Evolutionary conservation across 2,329 filamentous ascomycete species (phyloP).

Genomic region (Dothistroma pini): DNA sequence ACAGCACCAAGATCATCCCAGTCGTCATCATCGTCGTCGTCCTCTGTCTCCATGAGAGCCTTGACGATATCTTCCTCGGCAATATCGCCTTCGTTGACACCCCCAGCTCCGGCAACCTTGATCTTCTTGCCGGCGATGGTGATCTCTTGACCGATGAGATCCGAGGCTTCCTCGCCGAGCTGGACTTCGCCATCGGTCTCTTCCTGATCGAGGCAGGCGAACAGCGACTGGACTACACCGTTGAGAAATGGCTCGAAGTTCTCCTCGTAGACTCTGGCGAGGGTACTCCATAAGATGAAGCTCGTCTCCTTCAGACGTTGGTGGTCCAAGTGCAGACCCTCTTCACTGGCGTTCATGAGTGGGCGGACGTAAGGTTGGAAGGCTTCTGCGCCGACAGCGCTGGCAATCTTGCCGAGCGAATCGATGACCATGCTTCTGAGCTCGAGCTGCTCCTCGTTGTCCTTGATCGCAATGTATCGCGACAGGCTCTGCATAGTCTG

Average conservation of each 20-base stretch:
- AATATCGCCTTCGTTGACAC: slow-evolving; percentile 48
- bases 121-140: slow-evolving; percentile 79
- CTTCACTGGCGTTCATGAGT: slow-evolving; percentile 88
- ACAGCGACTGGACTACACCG: slow-evolving; percentile 74
- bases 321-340: slow-evolving; percentile 83
- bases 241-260: slow-evolving; percentile 74
- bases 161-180: slow-evolving; percentile 68
- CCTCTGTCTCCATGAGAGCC: slow-evolving; percentile 45
- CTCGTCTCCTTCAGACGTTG: slow-evolving; percentile 90
- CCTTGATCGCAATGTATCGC: slow-evolving; percentile 78
- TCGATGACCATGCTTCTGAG: slow-evolving; percentile 87
- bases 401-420: slow-evolving; percentile 87
- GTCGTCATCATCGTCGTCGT: slow-evolving; percentile 71
- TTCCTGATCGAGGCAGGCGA: slow-evolving; percentile 83
- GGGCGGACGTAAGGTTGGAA: slow-evolving; percentile 91
- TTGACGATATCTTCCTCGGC: slow-evolving; percentile 54
- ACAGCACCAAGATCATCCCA: slow-evolving; percentile 81
- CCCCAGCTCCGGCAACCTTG: slow-evolving; percentile 65
- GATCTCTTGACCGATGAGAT: slow-evolving; percentile 71
- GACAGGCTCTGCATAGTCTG: slow-evolving; percentile 87
- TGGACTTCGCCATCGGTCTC: slow-evolving; percentile 76
- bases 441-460: slow-evolving; percentile 83
- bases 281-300: slow-evolving; percentile 93
- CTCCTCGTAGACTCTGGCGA: slow-evolving; percentile 89
- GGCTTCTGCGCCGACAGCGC: slow-evolving; percentile 76